Base-by-base conservation (phyloP, 371 early-diverging fungal species). In the Lichtheimia corymbifera region DNA sequence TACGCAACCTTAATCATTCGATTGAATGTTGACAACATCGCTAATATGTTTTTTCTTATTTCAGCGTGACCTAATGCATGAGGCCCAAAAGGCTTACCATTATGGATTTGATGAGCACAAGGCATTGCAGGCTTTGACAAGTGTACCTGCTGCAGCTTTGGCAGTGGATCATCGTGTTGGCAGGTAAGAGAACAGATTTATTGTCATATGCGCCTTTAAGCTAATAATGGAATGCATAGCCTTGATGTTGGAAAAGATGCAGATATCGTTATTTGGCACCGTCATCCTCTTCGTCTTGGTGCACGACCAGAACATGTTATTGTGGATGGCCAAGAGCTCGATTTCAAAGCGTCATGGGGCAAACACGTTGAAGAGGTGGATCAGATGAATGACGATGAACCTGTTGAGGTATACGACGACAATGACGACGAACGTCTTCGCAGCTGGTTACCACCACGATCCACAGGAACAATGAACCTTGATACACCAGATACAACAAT, bases 241-340 rank as follows among this genome's bases (percentile, higher is more conserved):
- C 49, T 94, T 54, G 75, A 73, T 15, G 68, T 77, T 2, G 92
- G 91, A 13, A 89, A 85, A 67, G 94, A 94, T 76, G 94, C 93
- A 5, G 94, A 94, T 74, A 59, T 92, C 22, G 90, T 92, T 15
- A 76, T 90, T 41, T 90, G 88, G 88, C 80, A 83, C 67, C 76
- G 77, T 28, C 83, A 90, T 66, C 93, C 93, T 11, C 72, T 94
- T 14, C 58, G 79, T 7, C 68, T 94, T 35, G 92, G 92, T 40
- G 88, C 94, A n/a, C 80, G 86, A 55, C 94, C 94, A 41, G 70
- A 84, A 18, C 75, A 83, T 61, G 92, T 94, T n/a, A 77, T 83
- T 67, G 77, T 91, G 53, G 94, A 94, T 72, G 94, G 94, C 50
- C 77, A 77, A n/a, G 71, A 78, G 13, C 70, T 85, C 5, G 66